Conservation (phyloP, 371 early-diverging fungal genomes). For the Mucor irregularis region DNA sequence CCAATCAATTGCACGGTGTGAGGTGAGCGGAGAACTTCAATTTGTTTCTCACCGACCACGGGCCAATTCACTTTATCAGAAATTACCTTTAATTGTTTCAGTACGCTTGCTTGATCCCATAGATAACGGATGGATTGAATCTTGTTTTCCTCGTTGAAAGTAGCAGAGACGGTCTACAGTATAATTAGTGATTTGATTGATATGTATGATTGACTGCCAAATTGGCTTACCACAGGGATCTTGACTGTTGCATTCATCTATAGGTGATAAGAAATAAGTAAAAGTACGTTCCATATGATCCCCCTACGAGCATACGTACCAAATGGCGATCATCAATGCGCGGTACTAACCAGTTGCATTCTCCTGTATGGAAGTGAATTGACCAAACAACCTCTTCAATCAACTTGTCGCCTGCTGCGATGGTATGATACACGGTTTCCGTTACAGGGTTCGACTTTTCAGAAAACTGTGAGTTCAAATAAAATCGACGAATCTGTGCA, state of each 20-base stretch:
- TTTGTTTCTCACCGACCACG: constrained; percentile 36
- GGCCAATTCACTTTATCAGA: constrained; percentile 36
- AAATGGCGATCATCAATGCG: constrained; percentile 23
- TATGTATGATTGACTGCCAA: neutral
- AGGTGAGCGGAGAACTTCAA: constrained; percentile 27
- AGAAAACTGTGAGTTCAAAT: constrained; percentile 32
- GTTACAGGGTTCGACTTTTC: constrained; percentile 28
- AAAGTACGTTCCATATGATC: too few relatives aligned
- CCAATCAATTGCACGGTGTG: constrained; percentile 12
- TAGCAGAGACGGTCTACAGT: constrained; percentile 39
- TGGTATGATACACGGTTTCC: constrained; percentile 39
- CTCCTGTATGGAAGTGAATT: constrained; percentile 35
- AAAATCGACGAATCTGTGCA: constrained; percentile 37
- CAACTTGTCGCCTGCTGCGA: constrained; percentile 19
- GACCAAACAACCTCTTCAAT: constrained; percentile 50
- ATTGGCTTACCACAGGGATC: constrained; percentile 33
- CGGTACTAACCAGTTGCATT: constrained; percentile 46
- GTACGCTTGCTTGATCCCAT: constrained; percentile 52
- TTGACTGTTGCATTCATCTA: constrained; percentile 37
- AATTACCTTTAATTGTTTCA: constrained; percentile 42
- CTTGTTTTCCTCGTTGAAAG: constrained; percentile 25
- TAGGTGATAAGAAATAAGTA: neutral
- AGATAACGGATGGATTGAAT: constrained; percentile 37
- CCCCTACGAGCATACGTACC: too few relatives aligned
- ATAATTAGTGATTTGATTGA: neutral